Base-by-base conservation (phyloP, 1,284 basidiomycete species). In the Tranzscheliella williamsii region DNA sequence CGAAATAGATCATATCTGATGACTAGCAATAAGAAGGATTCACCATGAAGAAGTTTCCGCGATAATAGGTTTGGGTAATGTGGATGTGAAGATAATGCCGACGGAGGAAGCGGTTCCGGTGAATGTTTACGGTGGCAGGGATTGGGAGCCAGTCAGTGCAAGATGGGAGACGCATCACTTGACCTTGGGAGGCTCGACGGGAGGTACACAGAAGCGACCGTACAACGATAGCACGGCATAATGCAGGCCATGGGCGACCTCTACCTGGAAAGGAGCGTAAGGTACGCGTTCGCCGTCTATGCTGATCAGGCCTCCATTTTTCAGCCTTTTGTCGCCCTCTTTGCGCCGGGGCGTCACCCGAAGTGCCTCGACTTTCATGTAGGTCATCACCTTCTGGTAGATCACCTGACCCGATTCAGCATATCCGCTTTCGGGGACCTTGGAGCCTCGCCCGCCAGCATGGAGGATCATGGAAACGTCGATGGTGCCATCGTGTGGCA, bases 201-300 rank as follows among this genome's bases (percentile, higher is more conserved):
- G 32, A 1, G 62, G 38, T 9, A 56, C 54, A 33, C 51, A 53
- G 43, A 63, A 70, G 15, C 53, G 45, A 5, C 64, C 64, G 23
- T 53, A 67, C 17, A 70, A 41, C 20, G 55, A 57, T 4, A 67
- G 41, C 23, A 64, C 60, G 21, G 51, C 45, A 24, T 64, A 57
- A 32, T 52, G 45, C 29, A 68, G 23, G 2, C 42, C 48, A n/a
- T 48, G 45, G 12, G 60, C 49, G 16, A 90, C 85, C 76, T 95
- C 89, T 5, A 95, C 87, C 67, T 91, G 85, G 76, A 87, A 92
- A 46, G 86, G 84, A 66, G 86, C 83, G 68, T 89, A 90, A 1
- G 87, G 86, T 69, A 86, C 88, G 13, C 80, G 78, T 79, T 97
- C 93, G 15, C 93, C 93, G 72, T 97, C 93, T 47, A 91, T 81